Conservation (phyloP, 2,329 filamentous ascomycete genomes). For the Fusarium drepaniforme region DNA sequence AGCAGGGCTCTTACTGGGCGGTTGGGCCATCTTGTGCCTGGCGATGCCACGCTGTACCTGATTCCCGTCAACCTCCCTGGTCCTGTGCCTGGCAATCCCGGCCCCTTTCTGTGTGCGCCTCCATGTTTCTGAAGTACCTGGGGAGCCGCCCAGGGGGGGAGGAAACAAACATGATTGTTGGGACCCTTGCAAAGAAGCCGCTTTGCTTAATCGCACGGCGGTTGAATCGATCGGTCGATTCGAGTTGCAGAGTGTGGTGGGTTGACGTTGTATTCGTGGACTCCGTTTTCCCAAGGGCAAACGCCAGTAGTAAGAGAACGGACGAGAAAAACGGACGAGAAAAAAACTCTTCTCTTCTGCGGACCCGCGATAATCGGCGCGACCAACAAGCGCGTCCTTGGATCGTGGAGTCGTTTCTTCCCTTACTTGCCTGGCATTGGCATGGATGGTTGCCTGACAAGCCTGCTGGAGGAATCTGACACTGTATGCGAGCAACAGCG, state of each 20-base stretch:
- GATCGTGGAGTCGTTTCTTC: background rate
- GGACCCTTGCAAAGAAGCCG: background rate
- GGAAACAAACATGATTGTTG: background rate
- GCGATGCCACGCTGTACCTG: slow-evolving; percentile 32
- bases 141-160: background rate
- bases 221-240: slow-evolving; percentile 11
- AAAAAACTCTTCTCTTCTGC: slow-evolving; percentile 4
- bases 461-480: slow-evolving; percentile 10
- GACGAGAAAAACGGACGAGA: slow-evolving; percentile 33
- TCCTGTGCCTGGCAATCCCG: slow-evolving; percentile 33
- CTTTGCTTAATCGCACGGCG: background rate
- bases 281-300: slow-evolving; percentile 24
- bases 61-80: slow-evolving; percentile 24
- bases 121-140: slow-evolving; percentile 1
- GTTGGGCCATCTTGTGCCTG: slow-evolving; percentile 28
- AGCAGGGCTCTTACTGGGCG: slow-evolving; percentile 29
- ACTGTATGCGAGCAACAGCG: slow-evolving; percentile 22
- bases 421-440: background rate
- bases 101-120: slow-evolving; percentile 10
- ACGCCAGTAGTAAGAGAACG: slow-evolving; percentile 13
- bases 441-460: slow-evolving; percentile 25
- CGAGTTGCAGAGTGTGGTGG: slow-evolving; percentile 31
- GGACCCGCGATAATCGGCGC: slow-evolving; percentile 16
- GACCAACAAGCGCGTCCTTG: slow-evolving; percentile 13
- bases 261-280: slow-evolving; percentile 16